Base-by-base conservation (phyloP, 441 rosid species). In the Omphalea diandra region DNA sequence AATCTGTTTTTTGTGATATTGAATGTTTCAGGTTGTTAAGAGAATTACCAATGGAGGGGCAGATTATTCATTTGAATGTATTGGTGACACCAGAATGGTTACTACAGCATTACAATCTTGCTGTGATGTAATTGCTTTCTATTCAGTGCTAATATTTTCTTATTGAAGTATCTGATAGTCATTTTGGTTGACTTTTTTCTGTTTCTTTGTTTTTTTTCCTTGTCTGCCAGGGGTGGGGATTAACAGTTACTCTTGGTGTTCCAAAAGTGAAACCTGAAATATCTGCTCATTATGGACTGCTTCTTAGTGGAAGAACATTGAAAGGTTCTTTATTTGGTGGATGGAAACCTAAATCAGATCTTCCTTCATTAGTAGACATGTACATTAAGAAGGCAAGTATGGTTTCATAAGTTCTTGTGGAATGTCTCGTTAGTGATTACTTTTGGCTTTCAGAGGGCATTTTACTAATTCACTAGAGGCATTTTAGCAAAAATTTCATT, bases 211-310 rank as follows among this genome's bases (percentile, higher is more conserved):
- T 38, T 7, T 47, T n/a, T n/a, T n/a, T n/a, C n/a, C n/a, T n/a
- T 47, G 15, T 40, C 44, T 35, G 49, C 53, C 44, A 92, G n/a
- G n/a, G n/a, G n/a, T n/a, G n/a, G n/a, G n/a, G n/a, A n/a, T n/a
- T n/a, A n/a, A n/a, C n/a, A n/a, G n/a, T 94, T 70, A 92, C 97
- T 40, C 87, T 94, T 44, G 99, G 99, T 57, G 99, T 92, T 63
- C 98, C 98, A 0, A 92, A 90, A 82, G 78, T 33, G 67, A 94
- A 89, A 56, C 98, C 91, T 32, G 90, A 88, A 79, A 80, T 92
- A 73, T 74, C 85, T 64, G 91, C 93, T 56, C 99, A 94, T 47
- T 94, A 89, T 11, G 90, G 86, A 36, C 83, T 90, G 32, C 73
- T 92, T 49, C 90, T 94, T 26, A 75, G 82, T 0, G 99, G 98